Conservation (phyloP, 192 early-diverging fungal species). For the Chytriomyces sp. region DNA sequence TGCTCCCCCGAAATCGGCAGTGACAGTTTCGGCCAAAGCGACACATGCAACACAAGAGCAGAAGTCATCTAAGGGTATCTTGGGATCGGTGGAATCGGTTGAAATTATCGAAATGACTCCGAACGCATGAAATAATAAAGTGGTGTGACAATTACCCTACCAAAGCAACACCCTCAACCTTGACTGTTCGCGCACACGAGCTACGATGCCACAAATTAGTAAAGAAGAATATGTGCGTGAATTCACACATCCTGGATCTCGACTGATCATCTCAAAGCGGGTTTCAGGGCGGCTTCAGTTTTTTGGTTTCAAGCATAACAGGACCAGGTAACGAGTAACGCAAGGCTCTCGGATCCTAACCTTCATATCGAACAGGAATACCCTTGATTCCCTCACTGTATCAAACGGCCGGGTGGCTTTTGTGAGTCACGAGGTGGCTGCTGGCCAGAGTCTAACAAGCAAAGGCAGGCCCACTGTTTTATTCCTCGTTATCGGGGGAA, state of each 20-base stretch:
- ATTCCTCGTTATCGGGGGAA: slow-evolving; percentile 59
- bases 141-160: too few relatives aligned
- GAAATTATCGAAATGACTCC: too few relatives aligned
- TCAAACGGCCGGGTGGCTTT: slow-evolving; percentile 57
- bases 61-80: too few relatives aligned
- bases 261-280: slow-evolving; percentile 38
- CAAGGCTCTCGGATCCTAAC: neutral
- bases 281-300: slow-evolving; percentile 48
- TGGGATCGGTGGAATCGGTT: too few relatives aligned
- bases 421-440: slow-evolving; percentile 33
- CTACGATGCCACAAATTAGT: slow-evolving; percentile 20
- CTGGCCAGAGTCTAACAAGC: neutral
- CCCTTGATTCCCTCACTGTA: slow-evolving; percentile 57
- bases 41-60: too few relatives aligned
- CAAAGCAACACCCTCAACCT: too few relatives aligned
- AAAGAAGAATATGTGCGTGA: slow-evolving; percentile 35
- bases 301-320: slow-evolving; percentile 49
- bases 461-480: slow-evolving; percentile 49
- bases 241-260: neutral
- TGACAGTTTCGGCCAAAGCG: too few relatives aligned
- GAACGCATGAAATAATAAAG: too few relatives aligned
- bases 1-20: too few relatives aligned
- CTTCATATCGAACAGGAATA: slow-evolving; percentile 25
- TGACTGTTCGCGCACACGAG: too few relatives aligned
- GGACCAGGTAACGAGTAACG: slow-evolving; percentile 42